Base-by-base conservation (phyloP, 2,329 filamentous ascomycete species). In the Beauveria sp. region DNA sequence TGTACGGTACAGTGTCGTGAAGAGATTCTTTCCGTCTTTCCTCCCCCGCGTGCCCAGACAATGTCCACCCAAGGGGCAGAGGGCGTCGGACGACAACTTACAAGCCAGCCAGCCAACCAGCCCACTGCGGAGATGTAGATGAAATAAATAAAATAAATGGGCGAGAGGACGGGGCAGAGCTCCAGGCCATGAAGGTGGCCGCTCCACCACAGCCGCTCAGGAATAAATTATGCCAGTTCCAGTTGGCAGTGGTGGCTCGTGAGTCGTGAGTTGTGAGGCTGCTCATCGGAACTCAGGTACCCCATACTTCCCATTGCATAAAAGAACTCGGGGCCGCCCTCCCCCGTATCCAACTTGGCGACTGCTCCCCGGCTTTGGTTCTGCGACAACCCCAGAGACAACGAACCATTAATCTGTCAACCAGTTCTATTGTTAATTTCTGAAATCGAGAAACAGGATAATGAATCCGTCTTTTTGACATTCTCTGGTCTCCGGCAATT, bases 281-380 rank as follows among this genome's bases (percentile, higher is more conserved):
- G 56, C 48, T 50, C 26, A 40, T 28, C 40, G 47, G 34, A 51
- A 37, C 5, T 57, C 47, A 53, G 48, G 57, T 59, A 53, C 44
- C 40, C 55, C 14, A 37, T 53, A 60, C 56, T 63, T 63, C 61
- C 48, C 61, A 64, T 66, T 66, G 63, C 64, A 66, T 37, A 63
- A 66, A 66, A 64, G 47, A 63, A 63, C 37, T 61, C 47, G 30
- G 16, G 34, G 50, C 52, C 56, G 61, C 61, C 34, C 59, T 58
- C 24, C 53, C 51, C 61, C 47, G 22, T 55, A 51, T 2, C 40
- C 26, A 43, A 20, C 10, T 16, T 37, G 34, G 34, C 16, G 34
- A 37, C 28, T 28, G 48, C 18, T 50, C 55, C 55, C 51, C 61
- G 26, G 61, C 44, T 56, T 62, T 55, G 41, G 22, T 40, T 62